Conservation (phyloP, 345 rosid genomes). For the Euphorbia tirucalli region DNA sequence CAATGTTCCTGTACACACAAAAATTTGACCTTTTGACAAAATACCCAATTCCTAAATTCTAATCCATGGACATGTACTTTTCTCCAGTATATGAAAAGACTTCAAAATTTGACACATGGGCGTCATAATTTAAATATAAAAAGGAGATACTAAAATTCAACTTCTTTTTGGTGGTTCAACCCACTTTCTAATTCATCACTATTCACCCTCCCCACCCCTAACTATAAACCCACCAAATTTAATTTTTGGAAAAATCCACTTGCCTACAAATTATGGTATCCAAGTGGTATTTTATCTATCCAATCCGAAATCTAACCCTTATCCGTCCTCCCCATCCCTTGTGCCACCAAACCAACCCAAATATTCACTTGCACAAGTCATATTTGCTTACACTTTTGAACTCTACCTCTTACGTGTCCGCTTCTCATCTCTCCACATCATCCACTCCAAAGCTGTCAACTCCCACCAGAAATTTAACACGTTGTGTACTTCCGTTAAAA, state of each 20-base stretch:
- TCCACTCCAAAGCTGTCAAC: constrained; percentile 4
- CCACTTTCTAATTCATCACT: constrained; percentile 8
- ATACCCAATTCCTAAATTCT: neutral
- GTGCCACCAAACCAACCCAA: neutral
- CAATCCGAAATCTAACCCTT: neutral
- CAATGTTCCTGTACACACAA: neutral
- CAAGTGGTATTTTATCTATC: neutral
- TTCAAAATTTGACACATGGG: neutral
- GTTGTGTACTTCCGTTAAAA: constrained; percentile 24
- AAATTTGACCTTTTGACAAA: constrained; percentile 1
- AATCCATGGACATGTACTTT: neutral
- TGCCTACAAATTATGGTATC: constrained; percentile 3
- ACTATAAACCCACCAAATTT: constrained; percentile 10
- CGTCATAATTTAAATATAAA: too few species aligned
- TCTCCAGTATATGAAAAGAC: neutral
- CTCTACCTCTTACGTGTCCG: constrained; percentile 10
- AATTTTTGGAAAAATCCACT: constrained; percentile 14
- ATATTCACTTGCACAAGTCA: neutral
- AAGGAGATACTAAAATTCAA: constrained; percentile 9
- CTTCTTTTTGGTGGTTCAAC: constrained; percentile 27
- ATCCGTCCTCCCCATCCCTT: neutral
- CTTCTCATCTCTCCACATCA: constrained; percentile 13
- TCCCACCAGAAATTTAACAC: constrained; percentile 26
- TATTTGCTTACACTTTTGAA: neutral
- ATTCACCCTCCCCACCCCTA: neutral